Base-by-base conservation (phyloP, 2,329 filamentous ascomycete genomes). In the Alternaria sp. region DNA sequence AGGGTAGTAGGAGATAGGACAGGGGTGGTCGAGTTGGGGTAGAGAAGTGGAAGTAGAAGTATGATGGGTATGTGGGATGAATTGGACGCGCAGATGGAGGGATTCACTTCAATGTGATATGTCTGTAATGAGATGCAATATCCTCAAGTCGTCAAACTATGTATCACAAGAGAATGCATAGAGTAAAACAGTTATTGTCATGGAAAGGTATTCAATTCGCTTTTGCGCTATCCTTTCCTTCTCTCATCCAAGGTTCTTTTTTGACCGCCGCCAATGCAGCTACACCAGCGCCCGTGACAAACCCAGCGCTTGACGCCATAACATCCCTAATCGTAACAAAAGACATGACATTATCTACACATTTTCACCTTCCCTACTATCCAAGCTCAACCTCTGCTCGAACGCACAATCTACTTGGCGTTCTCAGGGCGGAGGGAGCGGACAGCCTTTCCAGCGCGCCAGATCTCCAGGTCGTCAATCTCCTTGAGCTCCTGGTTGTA, bases 401-500 rank as follows among this genome's bases (percentile, higher is more conserved):
- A 46, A 46, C 51, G 49, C 57, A 46, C 32, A 57, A 57, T 63
- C 58, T 79, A 77, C 67, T 80, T 77, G 59, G 68, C 58, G 71
- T 80, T 80, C 76, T 81, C 79, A 45, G 79, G 79, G 58, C 79
- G 76, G 57, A 81, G 77, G 30, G 68, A 74, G 73, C 95, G 91
- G 78, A 99, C 96, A 77, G 96, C 93, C 90, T 97, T 98, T 83
- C 96, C 96, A 71, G 96, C 96, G 80, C 92, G 90, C 96, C 96
- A 99, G 89, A 99, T 99, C 89, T 99, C 96, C 79, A 99, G 86
- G 80, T 93, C 89, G 79, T 95, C 92, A 86, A 99, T 98, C 87
- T 98, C 96, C 86, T 97, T 87, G 90, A 99, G 92, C 91, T 99
- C 96, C 80, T 93, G 89, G 89, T 97, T 93, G 84, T 94, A 99